These are phyloP conservation scores for Acacia crassicarpa DNA, from an alignment of 306 rosid genomes.

Conservation along the genomic window DNA sequence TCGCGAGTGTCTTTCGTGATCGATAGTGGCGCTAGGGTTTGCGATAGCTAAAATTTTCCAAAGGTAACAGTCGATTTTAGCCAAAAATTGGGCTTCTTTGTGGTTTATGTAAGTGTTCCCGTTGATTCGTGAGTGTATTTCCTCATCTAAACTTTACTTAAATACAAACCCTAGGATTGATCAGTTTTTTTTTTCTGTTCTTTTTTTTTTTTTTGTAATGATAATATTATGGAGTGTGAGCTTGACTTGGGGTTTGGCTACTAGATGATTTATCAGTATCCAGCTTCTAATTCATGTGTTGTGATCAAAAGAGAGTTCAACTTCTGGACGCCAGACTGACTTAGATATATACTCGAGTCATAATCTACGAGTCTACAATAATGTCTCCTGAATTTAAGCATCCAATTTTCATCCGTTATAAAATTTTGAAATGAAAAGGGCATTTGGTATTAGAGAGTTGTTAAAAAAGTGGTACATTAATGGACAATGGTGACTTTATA, in stretches of 20 bases:
- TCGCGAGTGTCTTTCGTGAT: too few species aligned
- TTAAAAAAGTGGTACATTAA: not conserved
- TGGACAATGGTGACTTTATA: not conserved
- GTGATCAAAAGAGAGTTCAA: not conserved
- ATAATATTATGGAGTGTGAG: constrained; percentile 19
- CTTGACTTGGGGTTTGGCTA: constrained; percentile 18
- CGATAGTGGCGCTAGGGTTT: too few species aligned
- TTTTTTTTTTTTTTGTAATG: too few species aligned
- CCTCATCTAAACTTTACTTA: constrained; percentile 26
- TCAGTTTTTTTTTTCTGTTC: not conserved
- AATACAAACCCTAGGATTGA: constrained; percentile 22
- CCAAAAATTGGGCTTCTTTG: too few species aligned
- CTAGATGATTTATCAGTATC: constrained; percentile 8
- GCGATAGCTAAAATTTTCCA: too few species aligned
- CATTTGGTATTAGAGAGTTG: not conserved
- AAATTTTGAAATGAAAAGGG: not conserved
- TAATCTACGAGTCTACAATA: not conserved
- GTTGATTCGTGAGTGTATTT: too few species aligned
- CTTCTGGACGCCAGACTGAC: not conserved
- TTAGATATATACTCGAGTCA: not conserved
- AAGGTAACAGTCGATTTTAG: too few species aligned
- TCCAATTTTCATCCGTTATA: not conserved
- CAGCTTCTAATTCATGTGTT: not conserved
- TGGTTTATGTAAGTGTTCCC: too few species aligned
- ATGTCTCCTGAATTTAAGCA: not conserved